These are phyloP conservation scores for Pythium brassicae DNA, from an alignment of 352 stramenopile species.

Conservation along the genomic window DNA sequence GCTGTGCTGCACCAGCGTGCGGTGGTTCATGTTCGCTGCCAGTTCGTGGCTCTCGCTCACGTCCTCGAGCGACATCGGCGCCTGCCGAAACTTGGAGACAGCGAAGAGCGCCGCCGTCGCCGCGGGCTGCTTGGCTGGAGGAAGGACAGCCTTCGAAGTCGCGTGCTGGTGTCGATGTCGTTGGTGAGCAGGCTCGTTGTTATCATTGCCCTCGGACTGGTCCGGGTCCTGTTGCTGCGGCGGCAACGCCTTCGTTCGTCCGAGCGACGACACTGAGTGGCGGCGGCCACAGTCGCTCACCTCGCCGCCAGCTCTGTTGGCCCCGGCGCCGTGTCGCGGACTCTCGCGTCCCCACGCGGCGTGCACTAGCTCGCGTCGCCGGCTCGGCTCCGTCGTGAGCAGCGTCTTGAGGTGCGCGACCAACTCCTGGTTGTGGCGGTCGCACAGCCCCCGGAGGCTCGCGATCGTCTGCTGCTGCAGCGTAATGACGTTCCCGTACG, in stretches of 20 bases:
- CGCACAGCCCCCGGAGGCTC: slow-evolving; percentile 48
- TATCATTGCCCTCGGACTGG: not conserved
- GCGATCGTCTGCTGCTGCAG: slow-evolving; percentile 77
- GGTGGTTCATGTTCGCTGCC: slow-evolving; percentile 1
- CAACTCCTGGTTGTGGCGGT: slow-evolving; percentile 36
- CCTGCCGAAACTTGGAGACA: not conserved
- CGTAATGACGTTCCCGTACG: slow-evolving; percentile 64
- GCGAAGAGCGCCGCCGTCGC: slow-evolving; percentile 1
- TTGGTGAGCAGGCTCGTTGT: not conserved
- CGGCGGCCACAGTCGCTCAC: not conserved
- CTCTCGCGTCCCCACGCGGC: slow-evolving; percentile 1
- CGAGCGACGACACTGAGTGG: not conserved
- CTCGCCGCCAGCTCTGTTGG: not conserved
- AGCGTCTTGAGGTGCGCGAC: slow-evolving; percentile 50
- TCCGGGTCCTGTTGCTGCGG: slow-evolving; percentile 59
- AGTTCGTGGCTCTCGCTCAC: not conserved
- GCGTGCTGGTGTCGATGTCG: not conserved
- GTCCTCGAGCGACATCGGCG: not conserved
- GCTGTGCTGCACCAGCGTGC: not conserved
- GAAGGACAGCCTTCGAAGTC: not conserved
- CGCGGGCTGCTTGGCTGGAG: not conserved
- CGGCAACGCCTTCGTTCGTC: slow-evolving; percentile 18
- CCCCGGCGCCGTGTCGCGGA: not conserved
- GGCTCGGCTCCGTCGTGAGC: slow-evolving; percentile 38
- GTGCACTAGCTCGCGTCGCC: slow-evolving; percentile 18